Percentiles rank a stretch among this genome's conserved stretches.
These are phyloP conservation scores for Mortierella sp. DNA, from an alignment of 371 early-diverging fungal species.

Conservation along the genomic window DNA sequence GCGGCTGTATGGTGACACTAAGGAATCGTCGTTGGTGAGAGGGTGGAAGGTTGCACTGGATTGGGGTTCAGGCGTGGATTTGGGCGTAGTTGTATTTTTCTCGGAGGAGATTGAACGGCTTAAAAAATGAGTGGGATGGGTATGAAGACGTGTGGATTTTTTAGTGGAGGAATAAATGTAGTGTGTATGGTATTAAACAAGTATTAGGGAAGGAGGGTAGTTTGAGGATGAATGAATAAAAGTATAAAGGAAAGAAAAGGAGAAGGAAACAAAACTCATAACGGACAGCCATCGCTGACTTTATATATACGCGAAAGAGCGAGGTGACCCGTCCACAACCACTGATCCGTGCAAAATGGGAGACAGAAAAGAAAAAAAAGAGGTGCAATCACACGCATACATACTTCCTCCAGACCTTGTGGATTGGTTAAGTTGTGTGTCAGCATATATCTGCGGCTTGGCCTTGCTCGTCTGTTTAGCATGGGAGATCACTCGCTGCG, in stretches of 20 bases:
- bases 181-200: background rate
- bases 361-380: background rate
- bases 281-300: too few species aligned
- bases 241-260: background rate
- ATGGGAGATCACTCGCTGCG: background rate
- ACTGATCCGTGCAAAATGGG: background rate
- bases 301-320: background rate
- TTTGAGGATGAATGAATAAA: background rate
- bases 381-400: background rate
- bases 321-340: background rate
- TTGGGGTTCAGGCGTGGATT: background rate
- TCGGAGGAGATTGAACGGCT: background rate
- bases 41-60: slow-evolving; percentile 1
- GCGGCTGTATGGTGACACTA: background rate
- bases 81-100: background rate
- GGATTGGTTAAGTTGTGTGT: background rate
- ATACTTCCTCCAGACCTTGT: too few species aligned
- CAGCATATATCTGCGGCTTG: background rate
- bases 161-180: background rate
- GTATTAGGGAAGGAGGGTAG: background rate
- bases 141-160: background rate
- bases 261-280: background rate
- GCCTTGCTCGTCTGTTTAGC: slow-evolving; percentile 9
- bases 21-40: background rate
- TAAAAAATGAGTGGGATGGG: background rate